phyloP scores from a whole-genome alignment of 495 filamentous ascomycete species.

The Choiromyces venosus region DNA sequence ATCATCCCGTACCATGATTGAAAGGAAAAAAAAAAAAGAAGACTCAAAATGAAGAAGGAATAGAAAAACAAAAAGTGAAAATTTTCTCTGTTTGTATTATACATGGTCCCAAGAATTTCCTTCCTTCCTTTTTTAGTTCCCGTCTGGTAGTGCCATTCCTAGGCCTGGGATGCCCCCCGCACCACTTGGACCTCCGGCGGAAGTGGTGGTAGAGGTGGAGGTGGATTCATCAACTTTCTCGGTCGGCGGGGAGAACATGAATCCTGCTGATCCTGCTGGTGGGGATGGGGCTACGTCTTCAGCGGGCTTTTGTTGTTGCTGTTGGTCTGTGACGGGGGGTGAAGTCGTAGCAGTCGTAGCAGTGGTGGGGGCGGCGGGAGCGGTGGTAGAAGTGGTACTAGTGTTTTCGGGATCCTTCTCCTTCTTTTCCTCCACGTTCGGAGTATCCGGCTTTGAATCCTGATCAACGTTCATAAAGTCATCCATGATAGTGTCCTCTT shows the following conservation, averaged over 20 bases:
- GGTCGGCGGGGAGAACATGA: not conserved
- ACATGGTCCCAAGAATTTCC: not conserved
- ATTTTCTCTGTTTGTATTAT: not conserved
- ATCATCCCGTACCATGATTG: not conserved
- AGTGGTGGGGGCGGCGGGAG: not conserved
- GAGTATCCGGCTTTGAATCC: conserved; percentile 28
- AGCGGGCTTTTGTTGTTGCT: not conserved
- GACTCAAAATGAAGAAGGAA: not conserved
- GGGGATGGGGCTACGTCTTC: not conserved
- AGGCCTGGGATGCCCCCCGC: not conserved
- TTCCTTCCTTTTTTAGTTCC: not conserved
- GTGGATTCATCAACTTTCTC: not conserved
- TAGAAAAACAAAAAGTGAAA: not conserved
- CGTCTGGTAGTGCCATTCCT: not conserved
- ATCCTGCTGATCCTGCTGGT: too few species aligned
- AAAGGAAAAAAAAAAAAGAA: not conserved
- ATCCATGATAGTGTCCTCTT: conserved; percentile 36
- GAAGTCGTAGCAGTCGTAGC: not conserved
- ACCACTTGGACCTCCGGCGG: not conserved
- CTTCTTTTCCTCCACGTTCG: conserved; percentile 12
- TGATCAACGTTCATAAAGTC: conserved; percentile 39
- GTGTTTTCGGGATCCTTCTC: not conserved
- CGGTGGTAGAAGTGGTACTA: not conserved
- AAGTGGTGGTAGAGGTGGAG: not conserved
- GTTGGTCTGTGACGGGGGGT: not conserved